Conservation (phyloP, 2,329 filamentous ascomycete genomes). For the Didymella exigua region DNA sequence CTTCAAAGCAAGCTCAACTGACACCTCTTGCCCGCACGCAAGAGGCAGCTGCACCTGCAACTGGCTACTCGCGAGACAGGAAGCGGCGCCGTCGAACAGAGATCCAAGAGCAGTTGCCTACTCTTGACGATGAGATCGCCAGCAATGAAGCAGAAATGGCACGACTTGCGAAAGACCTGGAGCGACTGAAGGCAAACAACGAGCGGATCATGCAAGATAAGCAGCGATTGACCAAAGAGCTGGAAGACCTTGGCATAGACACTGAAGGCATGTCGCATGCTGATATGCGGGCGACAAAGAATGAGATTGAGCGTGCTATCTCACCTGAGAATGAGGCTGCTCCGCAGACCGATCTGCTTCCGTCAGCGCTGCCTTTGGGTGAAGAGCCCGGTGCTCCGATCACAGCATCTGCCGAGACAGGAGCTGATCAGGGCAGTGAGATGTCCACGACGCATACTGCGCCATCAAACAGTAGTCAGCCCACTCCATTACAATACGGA, state of each 20-base stretch:
- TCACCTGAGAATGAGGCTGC: constrained; percentile 15
- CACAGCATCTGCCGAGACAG: not conserved
- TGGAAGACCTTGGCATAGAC: constrained; percentile 56
- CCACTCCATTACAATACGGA: not conserved
- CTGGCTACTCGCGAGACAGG: constrained; percentile 8
- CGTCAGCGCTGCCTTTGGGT: not conserved
- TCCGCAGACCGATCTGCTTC: not conserved
- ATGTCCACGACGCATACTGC: not conserved
- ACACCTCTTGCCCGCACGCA: not conserved
- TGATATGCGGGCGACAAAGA: constrained; percentile 51
- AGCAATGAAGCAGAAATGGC: constrained; percentile 48
- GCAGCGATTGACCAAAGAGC: constrained; percentile 54
- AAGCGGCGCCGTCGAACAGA: constrained; percentile 51
- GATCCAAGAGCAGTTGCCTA: constrained; percentile 56
- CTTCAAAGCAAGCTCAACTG: not conserved
- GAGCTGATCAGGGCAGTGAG: not conserved
- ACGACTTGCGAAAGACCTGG: constrained; percentile 53
- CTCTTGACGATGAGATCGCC: constrained; percentile 54
- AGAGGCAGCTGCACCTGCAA: not conserved
- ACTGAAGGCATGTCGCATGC: constrained; percentile 54
- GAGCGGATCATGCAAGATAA: constrained; percentile 50
- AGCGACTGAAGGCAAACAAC: constrained; percentile 47
- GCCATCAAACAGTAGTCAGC: not conserved
- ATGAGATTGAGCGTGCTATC: constrained; percentile 43
- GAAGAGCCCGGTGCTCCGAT: not conserved